Percentiles rank a stretch among this genome's conserved stretches.
Evolutionary conservation across 202 grass and related monocot genomes (phyloP).

Genomic region (Carex arenaria): DNA sequence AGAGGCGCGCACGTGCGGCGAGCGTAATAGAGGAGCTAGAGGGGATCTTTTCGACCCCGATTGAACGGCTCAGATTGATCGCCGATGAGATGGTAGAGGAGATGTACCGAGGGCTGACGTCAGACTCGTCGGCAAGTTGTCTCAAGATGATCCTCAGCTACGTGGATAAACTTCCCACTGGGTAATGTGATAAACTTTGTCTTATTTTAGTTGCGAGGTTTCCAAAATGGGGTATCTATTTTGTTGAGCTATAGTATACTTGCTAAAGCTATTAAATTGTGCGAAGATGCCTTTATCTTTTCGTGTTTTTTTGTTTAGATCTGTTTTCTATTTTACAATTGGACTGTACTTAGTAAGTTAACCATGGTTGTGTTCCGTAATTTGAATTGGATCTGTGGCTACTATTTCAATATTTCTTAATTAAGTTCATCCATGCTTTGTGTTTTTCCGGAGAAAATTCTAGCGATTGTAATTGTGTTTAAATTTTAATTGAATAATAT

Average conservation of each 20-base stretch:
- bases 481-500: background rate
- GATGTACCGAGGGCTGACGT: conserved; percentile 77
- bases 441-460: background rate
- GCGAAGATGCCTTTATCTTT: background rate
- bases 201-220: background rate
- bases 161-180: conserved; percentile 90
- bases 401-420: background rate
- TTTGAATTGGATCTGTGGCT: conserved; percentile 5
- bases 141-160: conserved; percentile 98
- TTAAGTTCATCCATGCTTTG: background rate
- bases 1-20: conserved; percentile 29
- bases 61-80: conserved; percentile 67
- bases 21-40: conserved; percentile 67
- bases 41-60: conserved; percentile 56
- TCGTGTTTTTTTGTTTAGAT: background rate
- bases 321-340: background rate
- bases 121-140: conserved; percentile 40
- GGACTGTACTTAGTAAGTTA: conserved; percentile 5
- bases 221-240: background rate
- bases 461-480: background rate
- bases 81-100: conserved; percentile 95
- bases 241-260: background rate
- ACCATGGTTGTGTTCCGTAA: background rate
- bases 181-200: conserved; percentile 38
- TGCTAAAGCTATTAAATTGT: background rate